Conservation (phyloP, 2,329 filamentous ascomycete species). For the Colletotrichum salicis region DNA sequence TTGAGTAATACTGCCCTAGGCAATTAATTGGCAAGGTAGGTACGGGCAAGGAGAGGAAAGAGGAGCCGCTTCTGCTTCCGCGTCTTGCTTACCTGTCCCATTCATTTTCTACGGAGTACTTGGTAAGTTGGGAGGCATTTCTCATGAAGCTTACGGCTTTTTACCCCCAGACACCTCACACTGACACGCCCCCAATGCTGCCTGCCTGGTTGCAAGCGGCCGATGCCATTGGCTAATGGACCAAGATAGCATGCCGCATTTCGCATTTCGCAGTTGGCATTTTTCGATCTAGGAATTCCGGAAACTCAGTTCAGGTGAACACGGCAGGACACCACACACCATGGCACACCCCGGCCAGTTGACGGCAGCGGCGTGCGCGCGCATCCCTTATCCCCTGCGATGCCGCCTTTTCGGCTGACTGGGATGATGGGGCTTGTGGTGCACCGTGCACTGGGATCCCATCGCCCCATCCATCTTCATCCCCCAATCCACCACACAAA, state of each 20-base stretch:
- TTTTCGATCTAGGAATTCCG: not conserved
- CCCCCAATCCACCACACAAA: not conserved
- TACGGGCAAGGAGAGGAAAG: not conserved
- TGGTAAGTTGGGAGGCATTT: not conserved
- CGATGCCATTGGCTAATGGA: constrained; percentile 18
- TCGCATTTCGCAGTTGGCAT: constrained; percentile 5
- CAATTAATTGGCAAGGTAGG: not conserved
- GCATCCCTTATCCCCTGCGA: not conserved
- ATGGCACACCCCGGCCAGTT: not conserved
- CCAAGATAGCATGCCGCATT: constrained; percentile 9
- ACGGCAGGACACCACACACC: not conserved
- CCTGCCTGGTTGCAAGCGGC: not conserved
- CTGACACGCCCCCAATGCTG: not conserved
- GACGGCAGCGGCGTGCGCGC: too few species aligned
- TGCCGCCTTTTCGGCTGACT: not conserved
- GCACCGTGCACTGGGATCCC: not conserved
- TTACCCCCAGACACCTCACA: not conserved
- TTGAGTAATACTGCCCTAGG: not conserved
- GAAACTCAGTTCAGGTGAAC: not conserved
- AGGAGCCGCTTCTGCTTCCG: constrained; percentile 22
- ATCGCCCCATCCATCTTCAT: not conserved
- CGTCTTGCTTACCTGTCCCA: not conserved
- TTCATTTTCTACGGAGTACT: not conserved
- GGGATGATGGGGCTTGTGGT: not conserved
- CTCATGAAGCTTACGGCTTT: not conserved